A percentile compares a stretch with the other conserved stretches of the same genome.
phyloP scores from a whole-genome alignment of 2,329 filamentous ascomycete genomes.

The Fusarium cicatricum region DNA sequence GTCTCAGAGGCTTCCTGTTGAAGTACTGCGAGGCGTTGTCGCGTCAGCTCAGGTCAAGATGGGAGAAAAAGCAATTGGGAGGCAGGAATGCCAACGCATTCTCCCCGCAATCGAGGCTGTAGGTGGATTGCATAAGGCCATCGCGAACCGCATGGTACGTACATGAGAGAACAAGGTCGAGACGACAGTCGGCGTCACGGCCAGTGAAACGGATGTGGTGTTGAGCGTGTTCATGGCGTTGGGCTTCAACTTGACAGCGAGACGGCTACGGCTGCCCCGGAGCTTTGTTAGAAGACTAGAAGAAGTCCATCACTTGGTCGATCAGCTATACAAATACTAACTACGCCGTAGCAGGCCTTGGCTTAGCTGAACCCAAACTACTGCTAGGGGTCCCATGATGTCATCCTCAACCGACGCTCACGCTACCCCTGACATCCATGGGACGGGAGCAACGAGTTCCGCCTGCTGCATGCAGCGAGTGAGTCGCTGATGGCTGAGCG shows the following conservation, averaged over 20 bases:
- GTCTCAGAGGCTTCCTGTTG: constrained; percentile 75
- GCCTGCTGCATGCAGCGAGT: constrained; percentile 22
- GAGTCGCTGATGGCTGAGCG: constrained; percentile 24
- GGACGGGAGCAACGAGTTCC: constrained; percentile 11
- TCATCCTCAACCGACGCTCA: constrained; percentile 30
- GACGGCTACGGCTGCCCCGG: constrained; percentile 8
- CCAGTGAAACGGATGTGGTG: constrained; percentile 81
- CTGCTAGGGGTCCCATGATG: constrained; percentile 39
- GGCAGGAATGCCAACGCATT: not conserved
- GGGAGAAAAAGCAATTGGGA: constrained; percentile 1
- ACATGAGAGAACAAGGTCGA: constrained; percentile 89
- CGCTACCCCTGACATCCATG: constrained; percentile 30
- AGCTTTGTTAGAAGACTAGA: constrained; percentile 9
- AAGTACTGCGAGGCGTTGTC: constrained; percentile 69
- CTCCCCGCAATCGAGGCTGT: constrained; percentile 6
- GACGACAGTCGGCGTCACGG: constrained; percentile 87
- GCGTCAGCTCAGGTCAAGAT: constrained; percentile 13
- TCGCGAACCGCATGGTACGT: constrained; percentile 46
- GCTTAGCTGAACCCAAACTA: constrained; percentile 25
- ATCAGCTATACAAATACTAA: not conserved
- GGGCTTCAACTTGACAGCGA: constrained; percentile 8
- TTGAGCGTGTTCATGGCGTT: constrained; percentile 66
- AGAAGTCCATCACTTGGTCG: constrained; percentile 6
- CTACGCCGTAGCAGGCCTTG: not conserved
- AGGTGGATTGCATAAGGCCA: constrained; percentile 6